A percentile compares a stretch with the other conserved stretches of the same genome.
Evolutionary conservation across 768 basidiomycete genomes (phyloP).

Genomic region (Leccinum variicolor): DNA sequence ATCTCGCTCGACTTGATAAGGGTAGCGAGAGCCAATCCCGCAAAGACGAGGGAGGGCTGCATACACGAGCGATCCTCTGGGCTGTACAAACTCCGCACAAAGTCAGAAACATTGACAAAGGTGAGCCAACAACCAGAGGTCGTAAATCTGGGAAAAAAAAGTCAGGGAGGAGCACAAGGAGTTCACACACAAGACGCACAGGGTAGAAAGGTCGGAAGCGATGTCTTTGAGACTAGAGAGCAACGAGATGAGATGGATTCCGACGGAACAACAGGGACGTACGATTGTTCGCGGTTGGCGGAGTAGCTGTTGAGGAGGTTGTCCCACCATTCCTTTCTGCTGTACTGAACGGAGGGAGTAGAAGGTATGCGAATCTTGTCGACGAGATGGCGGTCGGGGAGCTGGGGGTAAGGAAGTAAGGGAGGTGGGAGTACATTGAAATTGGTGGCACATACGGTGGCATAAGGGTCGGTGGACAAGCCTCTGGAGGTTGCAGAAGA

Average conservation of each 20-base stretch:
- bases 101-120: constrained; percentile 58
- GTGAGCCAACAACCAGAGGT: constrained; percentile 65
- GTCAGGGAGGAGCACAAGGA: constrained; percentile 5
- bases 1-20: constrained; percentile 71
- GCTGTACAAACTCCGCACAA: constrained; percentile 50
- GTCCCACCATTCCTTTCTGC: constrained; percentile 46
- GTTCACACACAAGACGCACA: constrained; percentile 38
- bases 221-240: constrained; percentile 46
- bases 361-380: constrained; percentile 28
- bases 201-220: constrained; percentile 43
- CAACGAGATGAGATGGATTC: constrained; percentile 1
- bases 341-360: constrained; percentile 31
- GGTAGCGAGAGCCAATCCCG: constrained; percentile 65
- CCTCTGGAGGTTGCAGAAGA: constrained; percentile 27
- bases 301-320: constrained; percentile 43
- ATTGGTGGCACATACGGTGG: constrained; percentile 20
- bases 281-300: constrained; percentile 42
- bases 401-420: constrained; percentile 20
- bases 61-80: constrained; percentile 52
- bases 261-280: constrained; percentile 8
- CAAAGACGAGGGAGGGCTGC: constrained; percentile 69
- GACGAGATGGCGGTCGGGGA: constrained; percentile 23
- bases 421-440: not conserved
- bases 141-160: constrained; percentile 45
- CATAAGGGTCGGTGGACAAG: constrained; percentile 24